Evolutionary conservation across 108 stramenopile species (phyloP).

Genomic region (Nitzschia sp.): DNA sequence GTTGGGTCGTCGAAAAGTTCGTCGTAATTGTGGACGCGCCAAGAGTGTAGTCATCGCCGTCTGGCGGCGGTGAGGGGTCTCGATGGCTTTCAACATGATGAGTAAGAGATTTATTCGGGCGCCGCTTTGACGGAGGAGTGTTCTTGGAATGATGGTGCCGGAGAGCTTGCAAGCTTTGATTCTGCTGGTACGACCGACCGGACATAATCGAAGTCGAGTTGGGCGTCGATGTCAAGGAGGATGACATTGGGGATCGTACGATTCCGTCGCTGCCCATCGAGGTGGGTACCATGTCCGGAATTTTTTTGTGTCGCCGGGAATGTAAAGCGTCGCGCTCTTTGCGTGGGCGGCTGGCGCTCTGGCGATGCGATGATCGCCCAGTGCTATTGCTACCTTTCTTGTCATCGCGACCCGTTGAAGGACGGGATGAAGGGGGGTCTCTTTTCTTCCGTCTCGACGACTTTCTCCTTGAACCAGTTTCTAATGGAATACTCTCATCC

Average conservation of each 20-base stretch:
- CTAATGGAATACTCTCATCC: no score
- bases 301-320: neutral
- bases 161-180: constrained; percentile 11
- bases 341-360: neutral
- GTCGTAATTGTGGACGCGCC: constrained; percentile 32
- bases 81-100: constrained; percentile 13
- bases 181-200: constrained; percentile 3
- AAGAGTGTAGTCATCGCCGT: constrained; percentile 22
- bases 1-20: constrained; percentile 27
- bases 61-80: neutral
- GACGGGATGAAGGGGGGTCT: neutral
- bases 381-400: constrained; percentile 12
- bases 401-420: neutral
- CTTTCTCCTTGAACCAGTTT: neutral
- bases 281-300: neutral
- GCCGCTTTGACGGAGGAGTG: neutral
- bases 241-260: constrained; percentile 18
- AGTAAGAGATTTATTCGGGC: neutral
- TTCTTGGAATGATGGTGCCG: constrained; percentile 6
- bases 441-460: neutral
- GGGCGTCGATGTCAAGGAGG: constrained; percentile 16
- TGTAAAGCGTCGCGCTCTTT: constrained; percentile 14
- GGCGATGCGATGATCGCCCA: constrained; percentile 9
- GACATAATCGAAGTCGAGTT: constrained; percentile 5
- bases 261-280: neutral